Evolutionary conservation across 306 rosid species (phyloP).

Genomic region (Cicer judaicum): DNA sequence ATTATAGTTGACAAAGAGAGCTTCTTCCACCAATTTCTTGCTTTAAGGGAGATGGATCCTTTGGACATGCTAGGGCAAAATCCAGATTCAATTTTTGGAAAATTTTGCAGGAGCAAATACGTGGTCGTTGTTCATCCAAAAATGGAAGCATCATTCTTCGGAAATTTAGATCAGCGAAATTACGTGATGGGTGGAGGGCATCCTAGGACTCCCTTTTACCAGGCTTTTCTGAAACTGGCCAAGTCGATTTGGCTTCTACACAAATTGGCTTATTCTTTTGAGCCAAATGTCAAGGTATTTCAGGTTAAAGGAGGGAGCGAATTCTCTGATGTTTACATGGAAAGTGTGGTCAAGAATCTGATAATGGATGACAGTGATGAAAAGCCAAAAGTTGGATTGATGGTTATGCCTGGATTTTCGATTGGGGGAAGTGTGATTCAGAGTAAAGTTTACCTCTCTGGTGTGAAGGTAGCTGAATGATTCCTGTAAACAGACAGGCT

Average conservation of each 20-base stretch:
- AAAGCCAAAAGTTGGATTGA: constrained; percentile 87
- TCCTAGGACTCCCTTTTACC: constrained; percentile 98
- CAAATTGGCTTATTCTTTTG: constrained; percentile 81
- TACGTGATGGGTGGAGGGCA: constrained; percentile 89
- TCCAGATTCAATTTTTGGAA: constrained; percentile 92
- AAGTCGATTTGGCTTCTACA: constrained; percentile 96
- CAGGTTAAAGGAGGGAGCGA: constrained; percentile 94
- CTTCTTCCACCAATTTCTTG: constrained; percentile 86
- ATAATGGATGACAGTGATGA: constrained; percentile 68
- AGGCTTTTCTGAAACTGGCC: constrained; percentile 87
- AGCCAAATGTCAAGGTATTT: constrained; percentile 81
- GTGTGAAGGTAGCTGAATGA: constrained; percentile 90
- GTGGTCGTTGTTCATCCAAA: constrained; percentile 87
- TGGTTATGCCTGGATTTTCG: constrained; percentile 98
- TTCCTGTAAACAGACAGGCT: constrained; percentile 9
- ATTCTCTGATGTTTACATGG: constrained; percentile 94
- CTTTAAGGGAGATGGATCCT: constrained; percentile 89
- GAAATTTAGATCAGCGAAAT: constrained; percentile 90
- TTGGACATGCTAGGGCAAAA: constrained; percentile 90
- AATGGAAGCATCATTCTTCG: constrained; percentile 97
- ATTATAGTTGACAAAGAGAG: constrained; percentile 62
- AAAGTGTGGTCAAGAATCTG: constrained; percentile 86
- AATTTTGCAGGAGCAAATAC: constrained; percentile 92
- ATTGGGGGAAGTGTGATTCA: constrained; percentile 89
- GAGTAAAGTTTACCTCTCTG: constrained; percentile 93